These are phyloP conservation scores for Fraxinus nigra DNA, from an alignment of 305 asterid species.

Conservation along the genomic window DNA sequence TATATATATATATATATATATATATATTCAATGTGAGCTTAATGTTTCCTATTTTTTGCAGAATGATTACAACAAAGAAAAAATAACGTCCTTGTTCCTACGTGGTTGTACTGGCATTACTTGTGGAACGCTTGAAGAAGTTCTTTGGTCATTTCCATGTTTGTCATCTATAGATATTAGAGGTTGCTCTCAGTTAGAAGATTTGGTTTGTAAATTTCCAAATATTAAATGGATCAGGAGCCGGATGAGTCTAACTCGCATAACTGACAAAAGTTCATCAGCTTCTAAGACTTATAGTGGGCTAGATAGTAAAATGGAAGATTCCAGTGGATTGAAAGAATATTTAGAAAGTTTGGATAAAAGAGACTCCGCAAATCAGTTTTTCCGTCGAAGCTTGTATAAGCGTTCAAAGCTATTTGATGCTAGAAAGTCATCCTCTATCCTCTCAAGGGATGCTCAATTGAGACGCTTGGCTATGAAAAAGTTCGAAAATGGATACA, in stretches of 20 bases:
- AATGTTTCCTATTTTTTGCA: conserved; percentile 39
- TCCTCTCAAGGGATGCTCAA: conserved; percentile 92
- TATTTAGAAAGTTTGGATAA: conserved; percentile 93
- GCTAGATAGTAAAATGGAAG: conserved; percentile 51
- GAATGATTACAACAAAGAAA: conserved; percentile 74
- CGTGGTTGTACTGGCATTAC: conserved; percentile 82
- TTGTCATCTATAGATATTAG: conserved; percentile 79
- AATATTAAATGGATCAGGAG: conserved; percentile 71
- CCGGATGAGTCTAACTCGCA: conserved; percentile 54
- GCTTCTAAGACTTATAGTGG: conserved; percentile 31
- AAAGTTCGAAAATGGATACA: conserved; percentile 77
- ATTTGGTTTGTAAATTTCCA: conserved; percentile 71
- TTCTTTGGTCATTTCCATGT: conserved; percentile 58
- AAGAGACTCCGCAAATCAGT: conserved; percentile 83
- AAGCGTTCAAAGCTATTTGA: conserved; percentile 93
- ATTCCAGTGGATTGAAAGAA: conserved; percentile 87
- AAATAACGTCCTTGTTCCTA: conserved; percentile 63
- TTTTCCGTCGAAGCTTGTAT: conserved; percentile 90
- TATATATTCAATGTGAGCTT: conserved; percentile 22
- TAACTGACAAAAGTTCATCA: conserved; percentile 48
- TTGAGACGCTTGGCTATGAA: conserved; percentile 87
- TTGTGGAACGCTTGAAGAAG: conserved; percentile 69
- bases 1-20: neutral
- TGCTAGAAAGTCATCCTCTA: conserved; percentile 87
- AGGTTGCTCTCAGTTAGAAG: conserved; percentile 90